These are phyloP conservation scores for Sphaceloma murrayae DNA, from an alignment of 2,329 filamentous ascomycete genomes.

Conservation along the genomic window DNA sequence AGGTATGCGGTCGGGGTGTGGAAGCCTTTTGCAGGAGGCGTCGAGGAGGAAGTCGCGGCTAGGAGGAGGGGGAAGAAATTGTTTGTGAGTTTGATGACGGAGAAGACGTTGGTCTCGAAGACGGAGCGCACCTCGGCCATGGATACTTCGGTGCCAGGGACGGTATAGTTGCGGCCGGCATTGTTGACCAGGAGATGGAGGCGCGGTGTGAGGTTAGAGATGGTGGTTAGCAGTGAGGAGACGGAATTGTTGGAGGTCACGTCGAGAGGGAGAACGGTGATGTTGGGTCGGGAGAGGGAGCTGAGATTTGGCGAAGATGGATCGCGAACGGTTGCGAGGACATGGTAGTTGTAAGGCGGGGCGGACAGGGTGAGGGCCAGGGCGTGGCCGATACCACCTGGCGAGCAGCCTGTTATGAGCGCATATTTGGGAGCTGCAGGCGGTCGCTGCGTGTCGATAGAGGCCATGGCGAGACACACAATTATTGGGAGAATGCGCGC, in stretches of 20 bases:
- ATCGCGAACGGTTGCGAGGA: conserved; percentile 50
- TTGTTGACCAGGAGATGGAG: conserved; percentile 53
- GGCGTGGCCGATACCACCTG: conserved; percentile 50
- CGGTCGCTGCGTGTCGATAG: conserved; percentile 14
- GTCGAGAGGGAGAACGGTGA: conserved; percentile 44
- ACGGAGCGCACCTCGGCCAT: conserved; percentile 37
- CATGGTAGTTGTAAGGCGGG: conserved; percentile 39
- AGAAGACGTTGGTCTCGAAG: conserved; percentile 49
- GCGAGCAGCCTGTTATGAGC: conserved; percentile 36
- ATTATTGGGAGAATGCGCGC: too few relatives aligned
- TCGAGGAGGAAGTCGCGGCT: conserved; percentile 22
- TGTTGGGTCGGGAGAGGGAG: conserved; percentile 24
- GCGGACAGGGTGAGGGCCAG: conserved; percentile 40
- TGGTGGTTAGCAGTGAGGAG: conserved; percentile 36
- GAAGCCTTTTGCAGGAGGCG: conserved; percentile 20
- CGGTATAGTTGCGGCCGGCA: conserved; percentile 47
- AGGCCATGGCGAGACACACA: too few relatives aligned
- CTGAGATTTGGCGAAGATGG: conserved; percentile 26
- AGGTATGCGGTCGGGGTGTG: conserved; percentile 1
- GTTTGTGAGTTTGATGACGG: conserved; percentile 49
- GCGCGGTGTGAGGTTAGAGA: conserved; percentile 39
- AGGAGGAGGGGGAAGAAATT: conserved; percentile 47
- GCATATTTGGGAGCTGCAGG: conserved; percentile 20
- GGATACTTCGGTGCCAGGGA: conserved; percentile 48
- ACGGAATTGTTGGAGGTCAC: conserved; percentile 45